Conservation (phyloP, 1,284 basidiomycete species). For the Moniliophthora roreri region DNA sequence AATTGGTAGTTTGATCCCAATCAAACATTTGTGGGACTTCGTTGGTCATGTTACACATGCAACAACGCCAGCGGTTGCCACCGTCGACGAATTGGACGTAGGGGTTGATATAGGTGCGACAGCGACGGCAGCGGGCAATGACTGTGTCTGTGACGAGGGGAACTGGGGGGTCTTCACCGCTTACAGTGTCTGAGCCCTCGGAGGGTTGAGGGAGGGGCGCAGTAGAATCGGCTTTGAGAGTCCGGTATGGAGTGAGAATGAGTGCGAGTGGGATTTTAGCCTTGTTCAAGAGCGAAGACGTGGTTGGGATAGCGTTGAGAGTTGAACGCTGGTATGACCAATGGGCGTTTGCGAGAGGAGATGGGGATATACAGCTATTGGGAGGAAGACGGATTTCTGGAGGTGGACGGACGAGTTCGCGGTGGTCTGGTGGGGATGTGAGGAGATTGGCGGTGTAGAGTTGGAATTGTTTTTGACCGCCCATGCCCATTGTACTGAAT, state of each 20-base stretch:
- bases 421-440: slow-evolving; percentile 87
- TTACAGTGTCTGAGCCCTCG: neutral
- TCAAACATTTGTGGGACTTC: slow-evolving; percentile 99
- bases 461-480: slow-evolving; percentile 66
- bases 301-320: slow-evolving; percentile 92
- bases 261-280: slow-evolving; percentile 92
- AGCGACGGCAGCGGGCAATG: slow-evolving; percentile 95
- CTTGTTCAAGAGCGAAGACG: slow-evolving; percentile 87
- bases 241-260: slow-evolving; percentile 90
- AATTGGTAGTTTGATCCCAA: slow-evolving; percentile 94
- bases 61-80: slow-evolving; percentile 98
- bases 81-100: slow-evolving; percentile 99
- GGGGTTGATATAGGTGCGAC: slow-evolving; percentile 98
- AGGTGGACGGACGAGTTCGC: slow-evolving; percentile 77
- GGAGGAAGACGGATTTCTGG: slow-evolving; percentile 90
- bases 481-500: slow-evolving; percentile 86
- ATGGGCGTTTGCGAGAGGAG: slow-evolving; percentile 84
- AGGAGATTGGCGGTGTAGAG: slow-evolving; percentile 87
- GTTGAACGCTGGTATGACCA: slow-evolving; percentile 93
- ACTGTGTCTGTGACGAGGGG: slow-evolving; percentile 92
- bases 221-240: slow-evolving; percentile 44
- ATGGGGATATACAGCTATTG: slow-evolving; percentile 77
- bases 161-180: slow-evolving; percentile 73
- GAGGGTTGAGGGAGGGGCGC: neutral
- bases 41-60: slow-evolving; percentile 98